A percentile compares a stretch with the other conserved stretches of the same genome.
Conservation (phyloP, 2,329 filamentous ascomycete species). For the Neofusicoccum ribis region DNA sequence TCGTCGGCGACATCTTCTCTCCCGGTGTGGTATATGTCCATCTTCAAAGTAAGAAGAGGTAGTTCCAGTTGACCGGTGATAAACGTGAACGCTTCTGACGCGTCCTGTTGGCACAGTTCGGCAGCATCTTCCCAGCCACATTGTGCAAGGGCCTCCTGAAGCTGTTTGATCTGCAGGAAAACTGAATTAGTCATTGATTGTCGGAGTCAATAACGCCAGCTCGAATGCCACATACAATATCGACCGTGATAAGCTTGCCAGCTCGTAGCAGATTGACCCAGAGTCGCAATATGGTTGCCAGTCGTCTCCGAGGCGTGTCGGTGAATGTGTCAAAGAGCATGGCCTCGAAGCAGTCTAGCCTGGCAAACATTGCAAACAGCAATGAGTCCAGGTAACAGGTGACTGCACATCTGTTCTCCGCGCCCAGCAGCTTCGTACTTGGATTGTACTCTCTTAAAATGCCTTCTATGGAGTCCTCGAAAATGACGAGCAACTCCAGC, state of each 20-base stretch:
- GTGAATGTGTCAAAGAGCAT: slow-evolving; percentile 81
- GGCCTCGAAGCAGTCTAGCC: slow-evolving; percentile 85
- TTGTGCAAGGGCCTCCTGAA: slow-evolving; percentile 78
- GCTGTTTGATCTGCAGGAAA: slow-evolving; percentile 66
- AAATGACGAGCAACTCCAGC: slow-evolving; percentile 72
- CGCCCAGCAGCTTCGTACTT: slow-evolving; percentile 72
- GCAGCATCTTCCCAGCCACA: slow-evolving; percentile 88
- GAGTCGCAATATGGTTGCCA: slow-evolving; percentile 76
- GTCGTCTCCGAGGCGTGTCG: slow-evolving; percentile 68
- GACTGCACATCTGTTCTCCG: slow-evolving; percentile 79
- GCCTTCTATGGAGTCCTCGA: slow-evolving; percentile 79
- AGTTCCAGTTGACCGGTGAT: slow-evolving; percentile 87
- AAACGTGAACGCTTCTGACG: slow-evolving; percentile 92
- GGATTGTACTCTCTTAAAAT: slow-evolving; percentile 75
- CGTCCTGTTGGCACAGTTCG: slow-evolving; percentile 82
- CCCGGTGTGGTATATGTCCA: slow-evolving; percentile 91
- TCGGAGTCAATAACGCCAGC: not conserved
- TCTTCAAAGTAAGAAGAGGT: slow-evolving; percentile 84
- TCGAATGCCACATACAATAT: slow-evolving; percentile 63
- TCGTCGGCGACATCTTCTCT: slow-evolving; percentile 81
- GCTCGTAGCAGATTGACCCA: slow-evolving; percentile 92
- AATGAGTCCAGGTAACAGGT: slow-evolving; percentile 95
- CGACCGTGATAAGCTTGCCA: slow-evolving; percentile 80
- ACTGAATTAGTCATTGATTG: not conserved
- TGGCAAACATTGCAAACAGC: slow-evolving; percentile 93